These are phyloP conservation scores for Endocladia muricata DNA, from an alignment of 31 red algal genomes.

Conservation along the genomic window DNA sequence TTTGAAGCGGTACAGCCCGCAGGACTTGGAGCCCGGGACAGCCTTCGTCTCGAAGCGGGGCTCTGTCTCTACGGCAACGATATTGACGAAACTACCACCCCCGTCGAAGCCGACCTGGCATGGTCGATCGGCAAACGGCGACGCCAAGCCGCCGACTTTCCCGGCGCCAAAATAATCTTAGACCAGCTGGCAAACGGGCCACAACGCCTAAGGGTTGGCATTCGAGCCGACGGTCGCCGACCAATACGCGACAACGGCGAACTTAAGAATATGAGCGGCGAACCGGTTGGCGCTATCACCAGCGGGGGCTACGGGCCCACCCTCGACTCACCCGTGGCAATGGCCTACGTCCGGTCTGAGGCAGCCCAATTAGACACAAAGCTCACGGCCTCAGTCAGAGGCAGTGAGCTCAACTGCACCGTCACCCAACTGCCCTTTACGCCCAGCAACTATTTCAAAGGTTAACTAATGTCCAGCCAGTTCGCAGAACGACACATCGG, in stretches of 20 bases:
- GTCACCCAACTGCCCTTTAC: too few relatives aligned
- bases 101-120: conserved; percentile 3
- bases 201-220: background rate
- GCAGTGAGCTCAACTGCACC: too few relatives aligned
- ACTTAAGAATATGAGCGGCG: background rate
- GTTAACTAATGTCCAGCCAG: too few relatives aligned
- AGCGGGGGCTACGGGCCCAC: background rate
- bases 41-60: background rate
- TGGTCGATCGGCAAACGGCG: background rate
- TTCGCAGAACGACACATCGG: background rate
- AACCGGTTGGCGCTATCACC: background rate
- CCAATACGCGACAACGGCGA: background rate
- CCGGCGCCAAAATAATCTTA: background rate
- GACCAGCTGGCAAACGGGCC: background rate
- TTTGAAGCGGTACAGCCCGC: background rate
- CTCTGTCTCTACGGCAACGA: conserved; percentile 6
- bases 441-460: too few relatives aligned
- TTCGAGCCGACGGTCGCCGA: background rate
- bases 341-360: background rate
- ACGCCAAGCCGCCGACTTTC: background rate
- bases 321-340: background rate
- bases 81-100: background rate
- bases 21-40: conserved; percentile 10
- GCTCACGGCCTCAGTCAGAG: too few relatives aligned
- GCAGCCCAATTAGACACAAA: background rate